Evolutionary conservation across 2,329 filamentous ascomycete genomes (phyloP).

Genomic region (Thelonectria blattea): DNA sequence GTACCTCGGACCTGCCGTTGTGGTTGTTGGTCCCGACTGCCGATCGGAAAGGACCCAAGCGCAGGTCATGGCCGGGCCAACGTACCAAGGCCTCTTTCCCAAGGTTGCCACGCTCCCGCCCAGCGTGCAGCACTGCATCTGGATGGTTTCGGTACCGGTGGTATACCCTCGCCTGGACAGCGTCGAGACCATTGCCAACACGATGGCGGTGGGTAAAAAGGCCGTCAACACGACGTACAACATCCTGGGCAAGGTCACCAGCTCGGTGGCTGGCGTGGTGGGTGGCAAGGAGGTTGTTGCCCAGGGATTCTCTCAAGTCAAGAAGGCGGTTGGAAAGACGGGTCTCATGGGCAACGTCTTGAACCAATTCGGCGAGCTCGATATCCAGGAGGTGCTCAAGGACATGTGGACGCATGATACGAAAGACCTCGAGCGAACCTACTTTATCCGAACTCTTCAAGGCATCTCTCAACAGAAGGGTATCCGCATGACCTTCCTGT

Average conservation of each 20-base stretch:
- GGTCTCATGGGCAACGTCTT: constrained; percentile 95
- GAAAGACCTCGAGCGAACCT: constrained; percentile 96
- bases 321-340: constrained; percentile 94
- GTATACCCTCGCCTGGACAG: constrained; percentile 91
- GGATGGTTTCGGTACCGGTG: constrained; percentile 91
- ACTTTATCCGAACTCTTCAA: constrained; percentile 93
- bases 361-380: constrained; percentile 95
- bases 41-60: constrained; percentile 88
- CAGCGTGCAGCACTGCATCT: constrained; percentile 94
- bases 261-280: constrained; percentile 92
- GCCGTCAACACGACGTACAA: constrained; percentile 97
- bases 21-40: constrained; percentile 88
- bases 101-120: constrained; percentile 90
- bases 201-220: constrained; percentile 93
- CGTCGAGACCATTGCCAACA: constrained; percentile 89
- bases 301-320: constrained; percentile 91
- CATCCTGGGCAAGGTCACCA: constrained; percentile 91
- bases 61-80: constrained; percentile 93
- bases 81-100: constrained; percentile 96
- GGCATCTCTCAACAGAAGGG: constrained; percentile 95
- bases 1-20: constrained; percentile 88
- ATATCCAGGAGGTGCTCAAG: constrained; percentile 90
- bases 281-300: constrained; percentile 93
- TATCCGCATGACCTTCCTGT: constrained; percentile 95
- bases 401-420: constrained; percentile 99